Base-by-base conservation (phyloP, 352 stramenopile genomes). In the Blastocystis sp. region DNA sequence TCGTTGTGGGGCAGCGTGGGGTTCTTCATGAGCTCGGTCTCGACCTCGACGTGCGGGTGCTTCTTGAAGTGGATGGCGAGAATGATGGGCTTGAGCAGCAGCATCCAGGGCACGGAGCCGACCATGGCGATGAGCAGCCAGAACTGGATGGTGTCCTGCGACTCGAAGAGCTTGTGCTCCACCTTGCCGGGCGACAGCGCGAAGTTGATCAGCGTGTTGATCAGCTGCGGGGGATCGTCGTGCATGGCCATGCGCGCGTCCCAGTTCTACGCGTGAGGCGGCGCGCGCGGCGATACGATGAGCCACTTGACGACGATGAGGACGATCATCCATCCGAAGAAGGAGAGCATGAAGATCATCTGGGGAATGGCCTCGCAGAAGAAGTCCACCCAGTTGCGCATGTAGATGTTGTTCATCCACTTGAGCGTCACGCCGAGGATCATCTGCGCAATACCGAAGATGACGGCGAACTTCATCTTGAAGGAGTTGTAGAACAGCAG, bases 391-490 rank as follows among this genome's bases (percentile, higher is more conserved):
- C 74, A 88, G 41, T 98, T 93, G 23, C 91, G 91, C 91, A 99
- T 98, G 91, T 98, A 98, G 10, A 98, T 40, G 48, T 93, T 94
- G 92, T 99, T 99, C 71, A 94, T 91, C 60, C 94, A 95, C 90
- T 97, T 98, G 43, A 99, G 92, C 52, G 93, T 91, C 48, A 98
- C 98, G 89, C 97, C 97, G 34, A 97, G 94, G 80, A 95, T 97
- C 97, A 99, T 99, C 90, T 99, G 97, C 70, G 95, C 91, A 76
- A 99, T 98, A 61, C 96, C 97, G 71, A 99, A 93, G 71, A 99
- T 98, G 34, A 99, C 95, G 80, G 94, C 96, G 28, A 98, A 93
- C 92, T 99, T 99, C 97, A 99, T 99, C 92, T 99, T 99, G 93
- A 99, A 98, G 53, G 95, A 98, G 92, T 99, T 99, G 91, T 98